Percentiles rank a stretch among this genome's conserved stretches.
Evolutionary conservation across 2,329 filamentous ascomycete genomes (phyloP).

Genomic region (Lasiodiplodia theobromae): DNA sequence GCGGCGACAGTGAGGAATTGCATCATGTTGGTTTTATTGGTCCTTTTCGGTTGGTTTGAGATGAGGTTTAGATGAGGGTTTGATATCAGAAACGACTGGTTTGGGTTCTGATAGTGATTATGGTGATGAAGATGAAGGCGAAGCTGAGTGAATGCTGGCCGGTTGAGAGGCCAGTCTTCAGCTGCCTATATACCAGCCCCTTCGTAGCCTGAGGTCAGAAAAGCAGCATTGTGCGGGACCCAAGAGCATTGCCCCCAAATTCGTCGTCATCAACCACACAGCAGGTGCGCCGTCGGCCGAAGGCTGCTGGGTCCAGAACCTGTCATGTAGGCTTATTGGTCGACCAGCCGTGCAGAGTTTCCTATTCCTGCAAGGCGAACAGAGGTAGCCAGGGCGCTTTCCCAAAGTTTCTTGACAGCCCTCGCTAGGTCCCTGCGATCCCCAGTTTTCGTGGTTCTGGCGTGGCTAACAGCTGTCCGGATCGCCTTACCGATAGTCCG

Average conservation of each 20-base stretch:
- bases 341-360: not conserved
- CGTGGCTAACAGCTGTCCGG: not conserved
- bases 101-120: slow-evolving; percentile 1
- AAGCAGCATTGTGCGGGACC: not conserved
- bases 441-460: not conserved
- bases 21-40: slow-evolving; percentile 18
- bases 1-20: slow-evolving; percentile 22
- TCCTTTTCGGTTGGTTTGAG: not conserved
- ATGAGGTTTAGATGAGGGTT: not conserved
- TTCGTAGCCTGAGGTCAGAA: slow-evolving; percentile 9
- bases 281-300: slow-evolving; percentile 12
- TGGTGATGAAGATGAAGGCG: not conserved
- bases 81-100: slow-evolving; percentile 19
- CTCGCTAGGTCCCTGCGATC: not conserved
- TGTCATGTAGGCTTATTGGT: not conserved
- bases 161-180: not conserved
- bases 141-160: not conserved
- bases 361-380: not conserved
- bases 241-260: slow-evolving; percentile 18
- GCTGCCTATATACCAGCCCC: slow-evolving; percentile 4
- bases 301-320: not conserved
- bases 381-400: not conserved
- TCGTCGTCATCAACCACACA: slow-evolving; percentile 24
- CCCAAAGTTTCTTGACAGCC: not conserved
- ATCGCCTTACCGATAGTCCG: slow-evolving; percentile 5